Evolutionary conservation across 176 grass and related monocot genomes (phyloP), one percentile per base, ranked within the genome.

Genomic region (Oropetium thomaeum): DNA sequence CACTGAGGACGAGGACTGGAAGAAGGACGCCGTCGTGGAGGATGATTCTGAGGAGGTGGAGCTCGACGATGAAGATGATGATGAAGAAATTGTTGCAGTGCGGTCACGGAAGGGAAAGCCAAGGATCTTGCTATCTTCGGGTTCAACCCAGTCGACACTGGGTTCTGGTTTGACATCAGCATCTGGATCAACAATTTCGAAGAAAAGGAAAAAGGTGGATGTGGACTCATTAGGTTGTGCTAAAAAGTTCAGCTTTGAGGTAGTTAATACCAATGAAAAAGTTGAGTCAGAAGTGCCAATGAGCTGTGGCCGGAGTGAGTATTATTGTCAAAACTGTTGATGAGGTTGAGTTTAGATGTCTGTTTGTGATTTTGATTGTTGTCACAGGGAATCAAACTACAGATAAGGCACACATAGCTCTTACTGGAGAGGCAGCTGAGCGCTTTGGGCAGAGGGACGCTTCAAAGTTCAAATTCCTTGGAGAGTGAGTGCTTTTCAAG

Each of bases 401-500:
- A 28, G 62, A 44, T 55, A 85, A 69, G 37, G 75, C 15, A 55
- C 59, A 45, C 31, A 85, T 35, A 22, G 53, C 44, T 83, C 81
- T 88, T 81, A 85, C 74, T 66, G 86, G 86, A 71, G 93, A 97
- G 40, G 71, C 79, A 14, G 81, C 95, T 8, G 89, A 89, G 77
- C 80, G 86, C 48, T 98, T 98, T 81, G 95, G 82, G 33, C 79
- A 81, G 61, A 81, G 95, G 19, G 90, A 98, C 78, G 78, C 14
- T 10, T 86, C 93, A 44, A 98, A 88, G 45, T 98, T 98, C 73
- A 90, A 67, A 61, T 98, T 98, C 54, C 84, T 98, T 35, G 76
- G 70, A 71, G 84, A 79, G 95, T 98, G 79, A 94, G 95, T 86
- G 77, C 30, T 65, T 41, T 30, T 16, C 3, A 16, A 26, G 3